Percentiles rank a stretch among this genome's conserved stretches.
Conservation (phyloP, 768 basidiomycete genomes). For the Asterophora parasitica region DNA sequence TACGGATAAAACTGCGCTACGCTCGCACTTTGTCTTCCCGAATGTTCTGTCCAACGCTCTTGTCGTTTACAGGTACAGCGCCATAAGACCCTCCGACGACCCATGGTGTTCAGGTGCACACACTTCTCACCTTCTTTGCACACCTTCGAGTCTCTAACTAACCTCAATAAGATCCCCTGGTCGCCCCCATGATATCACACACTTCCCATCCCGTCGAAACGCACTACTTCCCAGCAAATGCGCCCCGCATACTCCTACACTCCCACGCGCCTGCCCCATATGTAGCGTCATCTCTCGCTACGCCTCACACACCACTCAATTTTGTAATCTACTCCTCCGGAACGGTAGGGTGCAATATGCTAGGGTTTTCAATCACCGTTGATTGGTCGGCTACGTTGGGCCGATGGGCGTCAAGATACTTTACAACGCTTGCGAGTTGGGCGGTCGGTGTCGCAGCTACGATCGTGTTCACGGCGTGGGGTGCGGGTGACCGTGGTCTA, state of each 20-base stretch:
- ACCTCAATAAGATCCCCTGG: constrained; percentile 37
- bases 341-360: constrained; percentile 41
- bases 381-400: constrained; percentile 73
- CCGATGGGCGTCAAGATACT: constrained; percentile 68
- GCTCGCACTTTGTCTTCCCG: constrained; percentile 46
- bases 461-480: constrained; percentile 51
- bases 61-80: constrained; percentile 55
- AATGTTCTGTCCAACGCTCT: constrained; percentile 55
- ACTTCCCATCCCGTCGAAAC: constrained; percentile 55
- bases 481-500: constrained; percentile 25
- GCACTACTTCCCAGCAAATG: constrained; percentile 58
- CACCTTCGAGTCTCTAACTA: constrained; percentile 6
- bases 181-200: constrained; percentile 67
- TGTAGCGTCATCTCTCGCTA: constrained; percentile 33
- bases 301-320: constrained; percentile 35
- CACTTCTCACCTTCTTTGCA: background rate
- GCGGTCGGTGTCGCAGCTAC: constrained; percentile 63
- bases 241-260: constrained; percentile 50
- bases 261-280: constrained; percentile 69
- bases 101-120: constrained; percentile 31
- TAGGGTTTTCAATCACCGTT: constrained; percentile 46
- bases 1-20: constrained; percentile 29
- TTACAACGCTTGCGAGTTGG: constrained; percentile 70
- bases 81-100: constrained; percentile 22
- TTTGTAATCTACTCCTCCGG: constrained; percentile 59